Conservation (phyloP, 208 protist genomes). For the Wallacemonas sp. region DNA sequence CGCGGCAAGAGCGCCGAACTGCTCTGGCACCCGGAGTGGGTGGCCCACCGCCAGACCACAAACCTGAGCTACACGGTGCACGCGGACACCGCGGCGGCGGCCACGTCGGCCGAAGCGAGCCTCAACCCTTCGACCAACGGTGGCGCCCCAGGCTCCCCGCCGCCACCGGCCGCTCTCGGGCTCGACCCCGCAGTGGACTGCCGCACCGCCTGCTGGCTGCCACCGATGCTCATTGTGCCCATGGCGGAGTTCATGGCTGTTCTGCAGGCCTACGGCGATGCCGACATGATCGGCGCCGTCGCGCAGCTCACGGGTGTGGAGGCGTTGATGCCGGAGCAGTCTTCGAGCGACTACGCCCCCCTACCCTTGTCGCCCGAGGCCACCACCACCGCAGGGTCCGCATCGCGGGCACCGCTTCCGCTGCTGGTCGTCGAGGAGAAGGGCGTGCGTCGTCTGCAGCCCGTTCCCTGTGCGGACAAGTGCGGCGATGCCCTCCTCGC, state of each 20-base stretch:
- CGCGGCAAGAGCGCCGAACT: constrained; percentile 43
- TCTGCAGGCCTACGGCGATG: constrained; percentile 41
- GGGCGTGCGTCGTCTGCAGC: constrained; percentile 41
- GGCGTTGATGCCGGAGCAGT: too few species aligned
- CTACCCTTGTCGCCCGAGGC: constrained; percentile 4
- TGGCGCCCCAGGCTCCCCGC: too few species aligned
- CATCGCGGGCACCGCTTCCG: background rate
- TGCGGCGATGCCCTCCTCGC: constrained; percentile 46
- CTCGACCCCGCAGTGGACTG: constrained; percentile 9
- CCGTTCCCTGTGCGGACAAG: constrained; percentile 31
- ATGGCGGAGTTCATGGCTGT: constrained; percentile 68
- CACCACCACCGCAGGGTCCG: background rate
- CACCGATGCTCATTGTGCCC: constrained; percentile 67
- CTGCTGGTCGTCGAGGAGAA: constrained; percentile 51
- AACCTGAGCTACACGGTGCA: too few species aligned
- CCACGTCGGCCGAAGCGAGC: too few species aligned
- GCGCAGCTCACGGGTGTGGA: constrained; percentile 13
- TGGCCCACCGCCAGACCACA: constrained; percentile 11
- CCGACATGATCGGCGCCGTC: constrained; percentile 27
- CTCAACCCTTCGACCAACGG: too few species aligned
- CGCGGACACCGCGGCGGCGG: too few species aligned
- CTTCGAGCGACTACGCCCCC: too few species aligned
- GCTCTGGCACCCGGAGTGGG: constrained; percentile 33
- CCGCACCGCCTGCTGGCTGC: constrained; percentile 30
- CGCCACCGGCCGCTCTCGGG: too few species aligned